Conservation (phyloP, 2,329 filamentous ascomycete species). For the Blumeriella jaapii region DNA sequence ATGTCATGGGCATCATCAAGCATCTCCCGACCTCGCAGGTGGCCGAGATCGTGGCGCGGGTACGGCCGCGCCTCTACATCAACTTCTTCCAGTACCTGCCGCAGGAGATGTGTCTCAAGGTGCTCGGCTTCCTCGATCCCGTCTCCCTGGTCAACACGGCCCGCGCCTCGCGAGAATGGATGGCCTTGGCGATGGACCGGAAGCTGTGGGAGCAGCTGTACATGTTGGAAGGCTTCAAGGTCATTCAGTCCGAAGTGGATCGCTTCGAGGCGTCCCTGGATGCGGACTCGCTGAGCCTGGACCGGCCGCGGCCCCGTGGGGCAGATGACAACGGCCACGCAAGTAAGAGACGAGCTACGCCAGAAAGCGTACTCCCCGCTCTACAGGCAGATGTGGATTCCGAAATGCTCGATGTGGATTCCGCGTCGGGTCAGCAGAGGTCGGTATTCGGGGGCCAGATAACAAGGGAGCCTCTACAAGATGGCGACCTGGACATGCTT, state of each 20-base stretch:
- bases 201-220: slow-evolving; percentile 82
- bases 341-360: slow-evolving; percentile 43
- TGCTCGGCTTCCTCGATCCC: slow-evolving; percentile 78
- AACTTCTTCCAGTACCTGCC: slow-evolving; percentile 82
- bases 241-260: slow-evolving; percentile 52
- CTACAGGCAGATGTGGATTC: slow-evolving; percentile 34
- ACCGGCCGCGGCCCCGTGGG: slow-evolving; percentile 12
- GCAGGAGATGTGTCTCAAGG: slow-evolving; percentile 79
- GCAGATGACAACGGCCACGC: slow-evolving; percentile 36
- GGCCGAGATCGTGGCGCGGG: slow-evolving; percentile 65
- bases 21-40: slow-evolving; percentile 72
- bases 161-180: slow-evolving; percentile 71
- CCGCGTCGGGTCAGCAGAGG: slow-evolving; percentile 8
- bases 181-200: slow-evolving; percentile 67
- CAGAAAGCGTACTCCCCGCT: slow-evolving; percentile 25
- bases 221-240: slow-evolving; percentile 74
- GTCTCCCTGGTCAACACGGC: slow-evolving; percentile 70
- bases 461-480: slow-evolving; percentile 13
- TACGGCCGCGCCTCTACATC: slow-evolving; percentile 80
- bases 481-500: too few species aligned
- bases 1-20: slow-evolving; percentile 67
- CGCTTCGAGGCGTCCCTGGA: slow-evolving; percentile 49
- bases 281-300: slow-evolving; percentile 40
- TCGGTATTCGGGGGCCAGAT: slow-evolving; percentile 21
- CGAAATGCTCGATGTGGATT: slow-evolving; percentile 34